Percentiles rank a stretch among this genome's conserved stretches.
phyloP scores from a whole-genome alignment of 2,329 filamentous ascomycete species.

The Samsoniella hepiali region DNA sequence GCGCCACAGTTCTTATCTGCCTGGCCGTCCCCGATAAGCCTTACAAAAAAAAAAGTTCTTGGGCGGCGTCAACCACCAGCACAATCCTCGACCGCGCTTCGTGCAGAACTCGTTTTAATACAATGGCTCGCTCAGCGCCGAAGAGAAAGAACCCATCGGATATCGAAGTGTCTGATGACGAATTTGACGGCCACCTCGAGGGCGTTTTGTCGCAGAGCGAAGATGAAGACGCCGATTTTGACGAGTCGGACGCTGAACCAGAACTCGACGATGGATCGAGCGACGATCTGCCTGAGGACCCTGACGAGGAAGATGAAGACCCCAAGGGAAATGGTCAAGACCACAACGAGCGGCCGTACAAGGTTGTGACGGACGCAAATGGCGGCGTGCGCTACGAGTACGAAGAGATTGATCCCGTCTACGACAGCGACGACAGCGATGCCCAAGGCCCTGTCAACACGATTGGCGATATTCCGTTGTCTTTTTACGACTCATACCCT shows the following conservation, averaged over 20 bases:
- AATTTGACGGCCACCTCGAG: conserved; percentile 54
- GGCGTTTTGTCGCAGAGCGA: conserved; percentile 54
- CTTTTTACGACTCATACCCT: conserved; percentile 95
- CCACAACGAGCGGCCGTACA: conserved; percentile 47
- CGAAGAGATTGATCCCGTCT: conserved; percentile 87
- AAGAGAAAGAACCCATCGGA: conserved; percentile 64
- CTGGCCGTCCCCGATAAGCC: conserved; percentile 10
- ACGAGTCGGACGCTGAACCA: conserved; percentile 24
- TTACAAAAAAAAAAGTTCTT: conserved; percentile 17
- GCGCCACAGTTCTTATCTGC: conserved; percentile 15
- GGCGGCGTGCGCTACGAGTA: conserved; percentile 89
- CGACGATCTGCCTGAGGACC: conserved; percentile 31
- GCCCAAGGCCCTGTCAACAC: conserved; percentile 78
- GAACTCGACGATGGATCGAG: conserved; percentile 39
- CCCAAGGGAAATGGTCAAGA: conserved; percentile 33
- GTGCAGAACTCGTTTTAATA: background rate
- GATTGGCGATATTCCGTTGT: conserved; percentile 89
- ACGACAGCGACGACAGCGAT: conserved; percentile 94
- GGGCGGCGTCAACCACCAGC: background rate
- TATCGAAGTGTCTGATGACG: conserved; percentile 59
- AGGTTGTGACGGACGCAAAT: conserved; percentile 75
- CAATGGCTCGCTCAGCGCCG: conserved; percentile 30
- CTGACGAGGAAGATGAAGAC: conserved; percentile 35
- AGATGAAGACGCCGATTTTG: conserved; percentile 50
- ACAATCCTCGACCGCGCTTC: background rate